Conservation (phyloP, 495 filamentous ascomycete species). For the Aspergillus taichungensis region DNA sequence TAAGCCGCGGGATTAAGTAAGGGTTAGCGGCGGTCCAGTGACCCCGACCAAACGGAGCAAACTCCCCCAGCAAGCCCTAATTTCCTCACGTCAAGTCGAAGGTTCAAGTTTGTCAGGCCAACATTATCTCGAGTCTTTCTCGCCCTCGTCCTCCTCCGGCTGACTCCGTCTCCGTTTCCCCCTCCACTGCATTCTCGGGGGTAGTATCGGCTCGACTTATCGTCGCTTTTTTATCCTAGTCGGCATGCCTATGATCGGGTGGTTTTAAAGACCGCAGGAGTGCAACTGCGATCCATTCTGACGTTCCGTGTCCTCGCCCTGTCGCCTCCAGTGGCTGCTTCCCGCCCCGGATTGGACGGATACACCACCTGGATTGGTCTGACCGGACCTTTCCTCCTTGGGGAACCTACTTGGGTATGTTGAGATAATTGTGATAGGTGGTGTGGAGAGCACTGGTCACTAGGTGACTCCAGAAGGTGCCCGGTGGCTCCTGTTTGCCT, state of each 20-base stretch:
- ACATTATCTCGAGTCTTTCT: constrained; percentile 1
- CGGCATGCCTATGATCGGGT: constrained; percentile 7
- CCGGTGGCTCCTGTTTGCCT: too few relatives aligned
- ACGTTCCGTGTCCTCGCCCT: constrained; percentile 6
- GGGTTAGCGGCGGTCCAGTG: constrained; percentile 25
- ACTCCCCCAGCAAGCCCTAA: constrained; percentile 24
- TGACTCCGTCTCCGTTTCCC: neutral
- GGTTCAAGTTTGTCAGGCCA: constrained; percentile 18
- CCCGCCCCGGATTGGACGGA: too few relatives aligned
- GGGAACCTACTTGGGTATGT: too few relatives aligned
- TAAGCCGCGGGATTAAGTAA: constrained; percentile 13
- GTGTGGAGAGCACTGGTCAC: too few relatives aligned
- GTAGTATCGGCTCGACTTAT: constrained; percentile 1
- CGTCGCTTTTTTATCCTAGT: constrained; percentile 2
- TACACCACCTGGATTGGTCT: too few relatives aligned
- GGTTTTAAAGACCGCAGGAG: constrained; percentile 9
- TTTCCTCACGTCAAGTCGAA: constrained; percentile 22
- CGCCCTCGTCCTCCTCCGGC: constrained; percentile 3
- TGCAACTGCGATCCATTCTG: constrained; percentile 12
- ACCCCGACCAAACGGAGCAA: constrained; percentile 8
- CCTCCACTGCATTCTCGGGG: neutral
- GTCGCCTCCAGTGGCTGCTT: constrained; percentile 6
- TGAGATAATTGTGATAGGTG: too few relatives aligned
- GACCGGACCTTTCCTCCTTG: too few relatives aligned
- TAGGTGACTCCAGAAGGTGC: too few relatives aligned